phyloP scores from a whole-genome alignment of 108 stramenopile species.

The Schizochytrium sp. region DNA sequence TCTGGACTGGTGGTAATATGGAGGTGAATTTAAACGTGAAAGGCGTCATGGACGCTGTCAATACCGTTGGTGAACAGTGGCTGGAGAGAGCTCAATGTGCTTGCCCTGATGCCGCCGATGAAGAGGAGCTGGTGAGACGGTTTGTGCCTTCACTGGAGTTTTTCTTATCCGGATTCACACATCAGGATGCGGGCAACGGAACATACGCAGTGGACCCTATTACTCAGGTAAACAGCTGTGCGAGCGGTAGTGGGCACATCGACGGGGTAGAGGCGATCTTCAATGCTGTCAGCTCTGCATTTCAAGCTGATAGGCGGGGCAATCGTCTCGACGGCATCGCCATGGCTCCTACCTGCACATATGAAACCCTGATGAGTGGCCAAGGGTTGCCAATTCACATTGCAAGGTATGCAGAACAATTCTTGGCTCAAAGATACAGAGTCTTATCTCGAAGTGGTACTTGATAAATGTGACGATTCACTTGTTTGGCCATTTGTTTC shows the following conservation, averaged over 20 bases:
- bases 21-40: neutral
- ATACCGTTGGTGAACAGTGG: neutral
- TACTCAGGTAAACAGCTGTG: neutral
- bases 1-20: neutral
- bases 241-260: neutral
- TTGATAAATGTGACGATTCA: constrained; percentile 18
- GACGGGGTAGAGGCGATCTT: neutral
- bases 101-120: neutral
- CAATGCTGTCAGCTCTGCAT: neutral
- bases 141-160: constrained; percentile 34
- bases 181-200: neutral
- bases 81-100: constrained; percentile 6
- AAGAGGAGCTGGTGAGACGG: neutral
- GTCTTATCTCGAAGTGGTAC: neutral
- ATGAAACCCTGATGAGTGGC: neutral
- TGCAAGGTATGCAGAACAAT: neutral
- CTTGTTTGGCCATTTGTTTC: constrained; percentile 29
- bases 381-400: constrained; percentile 38
- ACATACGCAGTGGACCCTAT: neutral
- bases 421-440: neutral
- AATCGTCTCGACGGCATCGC: neutral
- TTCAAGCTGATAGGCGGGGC: neutral
- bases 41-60: neutral
- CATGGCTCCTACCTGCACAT: neutral
- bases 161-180: neutral